These are phyloP conservation scores for Hypoxylon sp. DNA, from an alignment of 2,329 filamentous ascomycete species.

Conservation along the genomic window DNA sequence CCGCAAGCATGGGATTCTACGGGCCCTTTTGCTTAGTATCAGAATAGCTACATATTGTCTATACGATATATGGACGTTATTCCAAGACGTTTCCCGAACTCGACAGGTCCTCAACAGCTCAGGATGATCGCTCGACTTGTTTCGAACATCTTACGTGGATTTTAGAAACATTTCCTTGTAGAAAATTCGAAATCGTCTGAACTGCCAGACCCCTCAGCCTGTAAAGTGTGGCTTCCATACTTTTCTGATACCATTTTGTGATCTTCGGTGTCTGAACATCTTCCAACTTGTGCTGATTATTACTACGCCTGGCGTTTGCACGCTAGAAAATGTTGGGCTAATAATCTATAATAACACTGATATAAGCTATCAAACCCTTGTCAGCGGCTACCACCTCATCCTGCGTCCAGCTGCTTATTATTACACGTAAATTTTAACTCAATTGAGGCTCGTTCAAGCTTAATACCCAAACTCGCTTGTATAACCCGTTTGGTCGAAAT, in stretches of 20 bases:
- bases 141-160: conserved; percentile 20
- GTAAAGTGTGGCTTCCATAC: conserved; percentile 3
- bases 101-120: no score
- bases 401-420: no score
- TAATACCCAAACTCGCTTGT: conserved; percentile 14
- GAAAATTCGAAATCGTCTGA: conserved; percentile 1
- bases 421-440: no score
- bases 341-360: no score
- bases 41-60: conserved; percentile 6
- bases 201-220: background rate
- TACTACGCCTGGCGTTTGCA: no score
- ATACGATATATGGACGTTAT: no score
- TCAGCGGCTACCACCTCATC: no score
- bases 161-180: conserved; percentile 22
- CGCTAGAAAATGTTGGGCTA: conserved; percentile 4
- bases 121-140: conserved; percentile 8
- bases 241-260: conserved; percentile 1
- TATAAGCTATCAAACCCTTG: no score
- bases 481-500: conserved; percentile 12
- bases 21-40: no score
- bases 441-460: conserved; percentile 15
- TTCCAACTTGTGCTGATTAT: conserved; percentile 3
- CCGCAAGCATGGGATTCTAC: background rate
- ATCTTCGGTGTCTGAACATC: conserved; percentile 13
- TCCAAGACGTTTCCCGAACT: no score